Evolutionary conservation across 116 monocot species (phyloP), one percentile per base, ranked within the genome.

Genomic region (Cymodocea nodosa): DNA sequence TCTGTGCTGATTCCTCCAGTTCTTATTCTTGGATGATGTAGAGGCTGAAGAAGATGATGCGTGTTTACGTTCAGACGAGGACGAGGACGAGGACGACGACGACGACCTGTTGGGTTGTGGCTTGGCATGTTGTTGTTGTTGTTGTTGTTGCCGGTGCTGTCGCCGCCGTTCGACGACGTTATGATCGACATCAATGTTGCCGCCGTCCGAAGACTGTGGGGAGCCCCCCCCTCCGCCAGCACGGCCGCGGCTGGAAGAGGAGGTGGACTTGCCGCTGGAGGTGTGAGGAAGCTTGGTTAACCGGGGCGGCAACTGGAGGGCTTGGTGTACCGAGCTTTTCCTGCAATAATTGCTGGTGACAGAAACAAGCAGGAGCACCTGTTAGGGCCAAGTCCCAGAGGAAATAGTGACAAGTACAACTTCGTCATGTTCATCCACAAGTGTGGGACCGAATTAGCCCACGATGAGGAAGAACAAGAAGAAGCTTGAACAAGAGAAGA

Each of bases 241-340:
- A 13, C 60, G 25, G 23, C 34, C 60, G 7, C 23, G 20, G 19
- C 50, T 65, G 11, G 57, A 44, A 17, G 55, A 57, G 4, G 68
- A 40, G 2, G 14, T 10, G 50, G 10, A 5, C 5, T 63, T 22
- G 60, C 1, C 12, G 23, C 17, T 52, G 40, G 14, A 63, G 14
- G 65, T 62, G 25, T 72, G 72, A 40, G 74, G 66, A 15, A 80
- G 80, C 62, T 34, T 44, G 15, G 50, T 48, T 7, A 73, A 50
- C 56, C 89, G 73, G 9, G 89, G 89, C 8, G 85, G 82, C 64
- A 82, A 58, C 30, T 77, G 74, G 18, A 57, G 56, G 37, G 52
- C 35, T 35, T 74, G 76, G 39, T 78, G 61, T 0, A 35, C 53
- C 15, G 59, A 35, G n/a, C 69, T 70, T 64, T 68, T 77, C 77